Evolutionary conservation across 2,329 filamentous ascomycete genomes (phyloP), one percentile per base, ranked within the genome.

Genomic region (Thermoascus crustaceus): DNA sequence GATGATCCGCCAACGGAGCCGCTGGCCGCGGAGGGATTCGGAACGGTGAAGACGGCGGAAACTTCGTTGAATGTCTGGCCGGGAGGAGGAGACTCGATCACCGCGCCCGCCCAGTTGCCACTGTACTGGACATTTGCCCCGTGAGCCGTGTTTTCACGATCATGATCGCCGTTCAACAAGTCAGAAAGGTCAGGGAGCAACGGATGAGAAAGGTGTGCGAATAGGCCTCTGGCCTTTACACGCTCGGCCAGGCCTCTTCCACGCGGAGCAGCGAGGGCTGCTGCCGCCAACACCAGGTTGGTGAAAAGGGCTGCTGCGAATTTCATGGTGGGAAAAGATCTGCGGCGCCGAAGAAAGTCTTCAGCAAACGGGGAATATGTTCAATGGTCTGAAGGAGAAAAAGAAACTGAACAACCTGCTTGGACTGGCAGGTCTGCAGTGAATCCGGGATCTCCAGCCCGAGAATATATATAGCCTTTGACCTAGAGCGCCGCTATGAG

Each of bases 71-170:
- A 76, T 35, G 65, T 66, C 6, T 60, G 64, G 27, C 66, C 66
- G 0, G 52, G 35, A 8, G 55, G 54, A n/a, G 57, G 54, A 3
- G 51, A 14, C 21, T 68, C 67, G 34, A 74, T 64, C 6, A 77
- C 71, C 1, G 72, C 72, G 21, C 76, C 76, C 6, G 73, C 69
- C 75, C 75, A 78, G 62, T 78, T 78, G 47, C 57, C 61, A 40
- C 61, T 68, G 60, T 77, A 76, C 19, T 67, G 48, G 17, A 70
- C 64, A 10, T 72, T 50, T 31, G 58, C 53, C 7, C 54, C 62
- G 45, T 61, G 61, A 36, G 38, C 37, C 8, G 47, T 47, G 16
- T 34, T 34, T 16, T 8, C 18, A 9, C 19, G 9, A 9, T 32
- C n/a, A n/a, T 24, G 11, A 26, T 22, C 1, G 30, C 8, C 5